phyloP scores from a whole-genome alignment of 2,329 filamentous ascomycete genomes.

The Aspergillus eucalypticola region DNA sequence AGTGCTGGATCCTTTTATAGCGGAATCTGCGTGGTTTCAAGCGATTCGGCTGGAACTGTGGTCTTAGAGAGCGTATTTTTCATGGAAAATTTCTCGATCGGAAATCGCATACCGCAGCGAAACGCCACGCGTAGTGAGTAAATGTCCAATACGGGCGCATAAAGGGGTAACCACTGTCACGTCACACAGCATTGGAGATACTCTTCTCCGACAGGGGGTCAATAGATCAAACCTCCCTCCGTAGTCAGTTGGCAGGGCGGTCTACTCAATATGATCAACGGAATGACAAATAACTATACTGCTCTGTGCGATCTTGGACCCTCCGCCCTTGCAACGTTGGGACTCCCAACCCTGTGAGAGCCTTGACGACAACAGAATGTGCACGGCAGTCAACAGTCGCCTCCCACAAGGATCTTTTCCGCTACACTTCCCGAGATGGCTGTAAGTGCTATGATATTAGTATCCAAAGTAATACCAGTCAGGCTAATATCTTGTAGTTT shows the following conservation, averaged over 20 bases:
- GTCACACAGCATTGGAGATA: no score
- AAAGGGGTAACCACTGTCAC: no score
- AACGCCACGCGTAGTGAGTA: no score
- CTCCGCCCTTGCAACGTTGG: neutral
- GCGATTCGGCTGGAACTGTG: neutral
- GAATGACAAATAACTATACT: neutral
- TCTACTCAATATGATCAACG: no score
- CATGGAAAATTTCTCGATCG: no score
- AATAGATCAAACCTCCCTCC: no score
- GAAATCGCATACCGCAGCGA: no score
- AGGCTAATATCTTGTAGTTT: constrained; percentile 10
- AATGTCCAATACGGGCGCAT: no score
- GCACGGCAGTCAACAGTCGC: neutral
- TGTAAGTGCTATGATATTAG: constrained; percentile 16
- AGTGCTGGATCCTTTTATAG: no score
- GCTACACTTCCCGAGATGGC: constrained; percentile 27
- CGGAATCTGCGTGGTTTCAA: neutral
- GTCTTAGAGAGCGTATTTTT: neutral
- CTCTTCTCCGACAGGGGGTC: no score
- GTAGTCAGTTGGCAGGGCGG: no score
- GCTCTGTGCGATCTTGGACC: neutral
- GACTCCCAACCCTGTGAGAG: neutral
- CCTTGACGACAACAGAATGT: neutral
- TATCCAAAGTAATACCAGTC: no score
- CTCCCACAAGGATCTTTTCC: constrained; percentile 14